These are phyloP conservation scores for Osmanthus fragrans DNA, from an alignment of 257 asterid genomes.

Conservation along the genomic window DNA sequence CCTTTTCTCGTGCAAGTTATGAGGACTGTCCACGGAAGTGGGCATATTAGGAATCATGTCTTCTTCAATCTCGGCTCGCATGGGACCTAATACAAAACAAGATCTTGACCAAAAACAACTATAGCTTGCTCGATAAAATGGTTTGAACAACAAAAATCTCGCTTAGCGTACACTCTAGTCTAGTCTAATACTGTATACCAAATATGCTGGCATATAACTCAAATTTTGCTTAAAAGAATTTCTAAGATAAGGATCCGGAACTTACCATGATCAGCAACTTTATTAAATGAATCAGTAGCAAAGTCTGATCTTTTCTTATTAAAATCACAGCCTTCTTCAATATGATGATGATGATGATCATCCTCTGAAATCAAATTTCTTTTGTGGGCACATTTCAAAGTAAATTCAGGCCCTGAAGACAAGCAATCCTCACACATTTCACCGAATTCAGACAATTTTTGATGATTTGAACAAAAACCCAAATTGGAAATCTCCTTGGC, in stretches of 20 bases:
- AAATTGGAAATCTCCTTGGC: constrained; percentile 61
- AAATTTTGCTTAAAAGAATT: no score
- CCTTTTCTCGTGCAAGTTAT: not conserved
- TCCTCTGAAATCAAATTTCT: constrained; percentile 26
- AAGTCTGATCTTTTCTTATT: constrained; percentile 23
- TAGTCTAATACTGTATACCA: not conserved
- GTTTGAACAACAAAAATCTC: not conserved
- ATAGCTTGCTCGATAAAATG: not conserved
- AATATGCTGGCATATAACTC: not conserved
- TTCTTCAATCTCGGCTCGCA: not conserved
- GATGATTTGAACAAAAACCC: constrained; percentile 68
- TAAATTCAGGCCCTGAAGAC: constrained; percentile 48
- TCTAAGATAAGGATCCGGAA: no score
- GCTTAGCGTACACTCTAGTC: not conserved
- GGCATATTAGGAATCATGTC: not conserved
- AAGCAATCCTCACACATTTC: constrained; percentile 80
- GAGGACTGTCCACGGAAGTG: not conserved
- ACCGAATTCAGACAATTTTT: constrained; percentile 51
- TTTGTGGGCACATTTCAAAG: constrained; percentile 30
- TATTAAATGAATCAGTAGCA: constrained; percentile 21
- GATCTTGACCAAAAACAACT: no score
- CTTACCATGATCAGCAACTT: constrained; percentile 6
- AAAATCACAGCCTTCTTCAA: constrained; percentile 7
- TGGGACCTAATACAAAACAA: not conserved
- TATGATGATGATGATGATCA: no score